Base-by-base conservation (phyloP, 2,329 filamentous ascomycete genomes). In the Mariannaea elegans region DNA sequence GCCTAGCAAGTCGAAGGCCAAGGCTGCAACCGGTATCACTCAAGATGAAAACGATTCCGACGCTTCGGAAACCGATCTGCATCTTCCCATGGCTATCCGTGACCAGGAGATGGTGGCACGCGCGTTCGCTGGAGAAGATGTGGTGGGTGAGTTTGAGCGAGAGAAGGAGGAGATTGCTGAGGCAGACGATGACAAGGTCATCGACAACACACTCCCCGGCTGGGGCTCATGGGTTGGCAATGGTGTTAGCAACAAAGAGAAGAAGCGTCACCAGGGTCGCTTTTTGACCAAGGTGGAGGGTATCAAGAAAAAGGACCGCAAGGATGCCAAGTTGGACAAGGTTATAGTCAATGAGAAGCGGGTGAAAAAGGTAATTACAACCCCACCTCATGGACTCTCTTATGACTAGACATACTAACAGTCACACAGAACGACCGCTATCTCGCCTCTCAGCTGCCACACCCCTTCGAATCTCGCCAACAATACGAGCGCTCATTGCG, bases 301-400 rank as follows among this genome's bases (percentile, higher is more conserved):
- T 34, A 82, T 96, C 65, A 90, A 92, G 76, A 86, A 87, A 65
- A 84, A 89, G 60, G 85, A 94, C 60, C 87, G 95, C 48, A 90
- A 92, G 77, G 95, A 98, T 71, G 87, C 87, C 53, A 94, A 91
- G 78, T 78, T 97, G 62, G 88, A 92, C 52, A 87, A 87, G 63
- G 94, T 97, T 12, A 97, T 98, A 60, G 90, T 99, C 69, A 97
- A 91, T 72, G 93, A 99, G 85, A 97, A 94, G 82, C 84, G 87
- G 19, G 83, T 93, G 60, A 94, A 93, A 78, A 97, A 97, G 87
- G 90, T 91, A 77, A 75, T 79, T 6, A 31, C 38, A 3, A n/a
- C n/a, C 13, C 16, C 36, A 3, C 24, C 7, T 24, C 24, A 27
- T 34, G 14, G 4, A 13, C 10, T 12, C 36, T 50, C 21, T 18